These are phyloP conservation scores for Scedosporium aurantiacum DNA, from an alignment of 2,329 filamentous ascomycete genomes.

Conservation along the genomic window DNA sequence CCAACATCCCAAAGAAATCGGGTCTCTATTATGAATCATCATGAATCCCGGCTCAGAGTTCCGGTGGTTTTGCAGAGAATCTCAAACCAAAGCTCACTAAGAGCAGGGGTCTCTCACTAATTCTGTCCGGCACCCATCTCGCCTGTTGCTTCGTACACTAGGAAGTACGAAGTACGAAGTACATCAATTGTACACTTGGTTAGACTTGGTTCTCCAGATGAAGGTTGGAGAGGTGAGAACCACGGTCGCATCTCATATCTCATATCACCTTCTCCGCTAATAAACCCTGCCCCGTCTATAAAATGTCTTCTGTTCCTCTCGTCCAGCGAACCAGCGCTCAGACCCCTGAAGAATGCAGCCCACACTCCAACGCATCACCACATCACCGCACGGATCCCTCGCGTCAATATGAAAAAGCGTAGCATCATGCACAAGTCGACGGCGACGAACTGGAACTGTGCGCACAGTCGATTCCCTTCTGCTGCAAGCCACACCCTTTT, in stretches of 20 bases:
- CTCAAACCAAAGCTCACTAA: background rate
- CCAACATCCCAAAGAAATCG: background rate
- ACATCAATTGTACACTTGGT: no score
- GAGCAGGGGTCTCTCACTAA: background rate
- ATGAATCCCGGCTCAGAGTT: no score
- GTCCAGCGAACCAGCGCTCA: background rate
- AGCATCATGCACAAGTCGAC: no score
- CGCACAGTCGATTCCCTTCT: background rate
- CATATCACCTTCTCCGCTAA: background rate
- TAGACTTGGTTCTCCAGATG: no score
- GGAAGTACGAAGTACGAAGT: no score
- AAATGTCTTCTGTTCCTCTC: background rate
- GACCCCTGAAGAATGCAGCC: slow-evolving; percentile 1
- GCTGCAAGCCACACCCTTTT: background rate
- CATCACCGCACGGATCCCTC: background rate
- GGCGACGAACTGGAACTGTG: background rate
- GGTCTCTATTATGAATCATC: no score
- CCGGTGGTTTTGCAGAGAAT: background rate
- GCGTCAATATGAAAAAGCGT: background rate
- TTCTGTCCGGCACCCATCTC: no score
- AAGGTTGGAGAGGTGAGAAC: no score
- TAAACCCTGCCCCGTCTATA: background rate
- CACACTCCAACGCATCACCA: background rate
- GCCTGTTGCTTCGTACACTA: no score
- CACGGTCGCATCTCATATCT: no score